Percentiles rank a stretch among this genome's conserved stretches.
phyloP scores from a whole-genome alignment of 2,329 filamentous ascomycete genomes.

The Juglanconis juglandina region DNA sequence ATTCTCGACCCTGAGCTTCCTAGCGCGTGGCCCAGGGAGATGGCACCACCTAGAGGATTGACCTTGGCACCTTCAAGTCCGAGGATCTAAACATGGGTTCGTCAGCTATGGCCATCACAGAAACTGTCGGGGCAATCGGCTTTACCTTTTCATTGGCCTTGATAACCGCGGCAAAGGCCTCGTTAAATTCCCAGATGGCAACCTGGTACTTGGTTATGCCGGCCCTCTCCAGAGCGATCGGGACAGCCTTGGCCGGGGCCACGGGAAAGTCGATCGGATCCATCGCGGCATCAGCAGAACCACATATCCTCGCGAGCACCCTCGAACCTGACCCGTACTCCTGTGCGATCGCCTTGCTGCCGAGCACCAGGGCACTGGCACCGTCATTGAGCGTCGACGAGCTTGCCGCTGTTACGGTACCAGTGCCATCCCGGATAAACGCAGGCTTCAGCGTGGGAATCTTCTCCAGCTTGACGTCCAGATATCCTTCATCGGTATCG shows the following conservation, averaged over 20 bases:
- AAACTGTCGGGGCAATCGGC: neutral
- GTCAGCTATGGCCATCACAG: neutral
- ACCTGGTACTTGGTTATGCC: slow-evolving; percentile 91
- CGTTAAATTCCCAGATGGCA: slow-evolving; percentile 96
- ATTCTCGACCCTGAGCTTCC: slow-evolving; percentile 93
- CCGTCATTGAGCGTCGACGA: slow-evolving; percentile 93
- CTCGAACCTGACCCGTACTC: slow-evolving; percentile 74
- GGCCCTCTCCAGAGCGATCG: slow-evolving; percentile 81
- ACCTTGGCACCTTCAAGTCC: slow-evolving; percentile 76
- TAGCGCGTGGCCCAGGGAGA: slow-evolving; percentile 85
- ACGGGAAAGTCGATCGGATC: slow-evolving; percentile 93
- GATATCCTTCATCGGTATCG: slow-evolving; percentile 82
- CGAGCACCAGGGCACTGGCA: slow-evolving; percentile 83
- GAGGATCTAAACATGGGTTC: slow-evolving; percentile 56
- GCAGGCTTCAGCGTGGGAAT: slow-evolving; percentile 83
- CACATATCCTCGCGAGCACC: slow-evolving; percentile 81
- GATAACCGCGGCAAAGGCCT: slow-evolving; percentile 94
- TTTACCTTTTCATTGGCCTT: slow-evolving; percentile 84
- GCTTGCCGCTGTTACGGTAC: slow-evolving; percentile 92
- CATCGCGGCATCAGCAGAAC: slow-evolving; percentile 84
- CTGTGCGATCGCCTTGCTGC: slow-evolving; percentile 74
- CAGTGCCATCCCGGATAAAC: slow-evolving; percentile 79
- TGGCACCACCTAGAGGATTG: slow-evolving; percentile 86
- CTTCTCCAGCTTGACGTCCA: slow-evolving; percentile 83
- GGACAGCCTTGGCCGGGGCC: slow-evolving; percentile 87